Base-by-base conservation (phyloP, 108 stramenopile genomes). In the Conticribra guillardii region DNA sequence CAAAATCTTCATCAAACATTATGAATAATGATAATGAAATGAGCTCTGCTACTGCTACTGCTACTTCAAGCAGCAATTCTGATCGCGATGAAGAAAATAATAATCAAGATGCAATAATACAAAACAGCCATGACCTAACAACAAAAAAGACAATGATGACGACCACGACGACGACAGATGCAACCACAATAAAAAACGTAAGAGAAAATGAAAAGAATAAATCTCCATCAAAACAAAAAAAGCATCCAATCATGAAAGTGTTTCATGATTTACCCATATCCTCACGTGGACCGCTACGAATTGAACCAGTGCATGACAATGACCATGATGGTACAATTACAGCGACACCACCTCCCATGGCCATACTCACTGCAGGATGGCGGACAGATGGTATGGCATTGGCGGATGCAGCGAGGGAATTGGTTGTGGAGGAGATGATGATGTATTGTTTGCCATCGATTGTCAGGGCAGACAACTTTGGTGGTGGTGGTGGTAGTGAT, bases 281-380 rank as follows among this genome's bases (percentile, higher is more conserved):
- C 3, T 80, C 81, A 41, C 69, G 85, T 16, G 90, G 87, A 41
- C 87, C 90, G 28, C 82, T 87, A 44, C 76, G 90, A 60, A 89
- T 91, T 19, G 71, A 84, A 60, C 54, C 67, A 16, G 34, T 89
- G 2, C 76, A 89, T 67, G 46, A 63, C 5, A 46, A 78, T 32
- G 16, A 29, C 11, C 34, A 9, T n/a, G 45, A 46, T 28, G 37
- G 24, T 37, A n/a, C 28, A 58, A 33, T 21, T 9, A 29, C 63
- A 19, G 28, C 41, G 21, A 37, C 30, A 9, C 66, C 74, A 24
- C 76, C 71, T 17, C 80, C 87, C 26, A 83, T 87, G 64, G 72
- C 82, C 29, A 29, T 92, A 54, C 68, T 86, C 15, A 82, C 84
- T 54, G 80, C 86, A 18, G 91, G 91, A 31, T 92, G 91, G 91